Evolutionary conservation across 176 grass and related monocot species (phyloP).

Genomic region (Bromus sterilis): DNA sequence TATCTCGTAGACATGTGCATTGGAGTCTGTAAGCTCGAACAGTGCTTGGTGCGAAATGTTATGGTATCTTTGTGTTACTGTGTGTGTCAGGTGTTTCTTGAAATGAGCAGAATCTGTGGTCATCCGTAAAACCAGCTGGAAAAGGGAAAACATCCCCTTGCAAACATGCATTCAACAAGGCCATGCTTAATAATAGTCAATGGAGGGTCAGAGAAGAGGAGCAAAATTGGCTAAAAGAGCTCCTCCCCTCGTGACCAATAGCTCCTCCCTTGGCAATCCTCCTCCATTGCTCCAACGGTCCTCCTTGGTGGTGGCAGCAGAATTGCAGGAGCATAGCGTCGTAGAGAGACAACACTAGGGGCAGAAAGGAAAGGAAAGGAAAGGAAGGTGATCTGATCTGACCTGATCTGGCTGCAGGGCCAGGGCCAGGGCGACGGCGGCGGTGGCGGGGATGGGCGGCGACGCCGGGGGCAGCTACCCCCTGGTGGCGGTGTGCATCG

Average conservation of each 20-base stretch:
- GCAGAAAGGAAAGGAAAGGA: neutral
- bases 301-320: neutral
- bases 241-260: neutral
- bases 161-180: neutral
- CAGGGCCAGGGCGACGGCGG: too few relatives aligned
- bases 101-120: neutral
- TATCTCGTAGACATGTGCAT: neutral
- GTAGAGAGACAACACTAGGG: neutral
- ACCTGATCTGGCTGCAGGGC: neutral
- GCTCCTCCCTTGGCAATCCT: neutral
- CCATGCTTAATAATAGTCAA: slow-evolving; percentile 38
- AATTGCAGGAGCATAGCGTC: slow-evolving; percentile 6
- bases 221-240: slow-evolving; percentile 17
- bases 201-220: slow-evolving; percentile 10
- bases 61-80: neutral
- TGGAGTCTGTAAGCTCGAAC: neutral
- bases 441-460: slow-evolving; percentile 28
- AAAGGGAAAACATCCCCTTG: neutral
- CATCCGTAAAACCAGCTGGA: slow-evolving; percentile 11
- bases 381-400: neutral
- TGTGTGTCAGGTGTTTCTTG: neutral
- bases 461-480: slow-evolving; percentile 24
- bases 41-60: neutral
- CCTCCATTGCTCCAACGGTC: neutral
- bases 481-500: slow-evolving; percentile 80